A percentile compares a stretch with the other conserved stretches of the same genome.
Evolutionary conservation across 169 alveolate genomes (phyloP).

Genomic region (Theileria parva): DNA sequence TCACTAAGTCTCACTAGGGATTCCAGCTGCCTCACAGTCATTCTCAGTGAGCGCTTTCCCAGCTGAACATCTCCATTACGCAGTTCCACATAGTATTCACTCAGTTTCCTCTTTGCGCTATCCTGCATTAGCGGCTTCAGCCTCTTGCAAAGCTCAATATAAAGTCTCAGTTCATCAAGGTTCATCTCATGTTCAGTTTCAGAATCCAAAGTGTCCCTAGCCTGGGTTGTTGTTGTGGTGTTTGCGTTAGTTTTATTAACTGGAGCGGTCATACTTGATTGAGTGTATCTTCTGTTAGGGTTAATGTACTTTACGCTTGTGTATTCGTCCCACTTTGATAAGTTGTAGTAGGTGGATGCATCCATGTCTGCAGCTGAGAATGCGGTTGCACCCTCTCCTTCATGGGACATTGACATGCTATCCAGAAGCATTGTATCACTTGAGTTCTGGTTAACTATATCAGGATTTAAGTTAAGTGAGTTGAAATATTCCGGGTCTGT

Average conservation of each 20-base stretch:
- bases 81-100: constrained; percentile 88
- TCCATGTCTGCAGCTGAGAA: background rate
- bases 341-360: background rate
- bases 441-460: background rate
- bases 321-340: constrained; percentile 19
- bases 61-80: constrained; percentile 88
- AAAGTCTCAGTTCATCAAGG: constrained; percentile 84
- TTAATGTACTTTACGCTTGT: constrained; percentile 11
- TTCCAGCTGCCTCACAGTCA: constrained; percentile 96
- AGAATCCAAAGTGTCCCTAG: constrained; percentile 45
- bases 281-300: constrained; percentile 1
- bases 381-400: background rate
- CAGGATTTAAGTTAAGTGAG: background rate
- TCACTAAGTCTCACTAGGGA: constrained; percentile 92
- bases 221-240: background rate
- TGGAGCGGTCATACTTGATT: background rate
- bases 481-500: background rate
- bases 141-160: constrained; percentile 89
- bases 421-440: constrained; percentile 3
- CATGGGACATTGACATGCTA: constrained; percentile 57
- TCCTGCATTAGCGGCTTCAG: constrained; percentile 90
- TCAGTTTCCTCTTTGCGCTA: constrained; percentile 88
- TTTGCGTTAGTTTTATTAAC: constrained; percentile 27
- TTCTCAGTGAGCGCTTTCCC: constrained; percentile 87
- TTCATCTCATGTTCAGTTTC: constrained; percentile 67